Evolutionary conservation across 208 protist genomes (phyloP), one percentile per base, ranked within the genome.

Genomic region (Zelonia costaricensis): DNA sequence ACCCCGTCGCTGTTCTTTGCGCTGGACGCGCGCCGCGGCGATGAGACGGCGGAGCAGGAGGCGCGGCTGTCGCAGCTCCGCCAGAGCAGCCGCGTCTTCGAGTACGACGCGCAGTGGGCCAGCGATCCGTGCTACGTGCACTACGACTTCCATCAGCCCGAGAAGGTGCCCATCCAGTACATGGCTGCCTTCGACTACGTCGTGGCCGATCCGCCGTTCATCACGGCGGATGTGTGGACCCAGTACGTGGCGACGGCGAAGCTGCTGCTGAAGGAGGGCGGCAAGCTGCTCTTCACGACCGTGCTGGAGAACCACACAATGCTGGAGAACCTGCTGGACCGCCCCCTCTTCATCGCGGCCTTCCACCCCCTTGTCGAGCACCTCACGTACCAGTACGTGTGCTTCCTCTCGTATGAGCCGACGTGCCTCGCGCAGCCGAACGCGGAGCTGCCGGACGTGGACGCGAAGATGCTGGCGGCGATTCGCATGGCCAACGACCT

Each of bases 131-230:
- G 67, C 36, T 96, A 89, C 64, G 86, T 97, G 6, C 80, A 77
- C 47, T 98, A 94, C 79, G 90, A 98, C 67, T 98, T 89, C 46
- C 69, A 84, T 39, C 48, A 79, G 52, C 86, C 92, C 1, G 80
- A 93, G 12, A 67, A 84, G 30, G 62, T 98, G 16, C 86, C 84
- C 1, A 70, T 91, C 4, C 74, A 89, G 57, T 79, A 93, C 49
- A 65, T 84, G 44, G 77, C 69, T 20, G 65, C 62, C 53, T 98
- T 95, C 58, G 92, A 97, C 72, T 95, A 94, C 57, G 72, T 97
- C 27, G 67, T 98, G n/a, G 87, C 91, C n/a, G 94, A 98, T 58
- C 94, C 94, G 27, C 94, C 94, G 0, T 98, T 98, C 62, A 97
- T 98, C 61, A 98, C 94, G 1, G 61, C 63, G 20, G 91, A 97